phyloP scores from a whole-genome alignment of 306 rosid genomes.

The Trifolium dubium region DNA sequence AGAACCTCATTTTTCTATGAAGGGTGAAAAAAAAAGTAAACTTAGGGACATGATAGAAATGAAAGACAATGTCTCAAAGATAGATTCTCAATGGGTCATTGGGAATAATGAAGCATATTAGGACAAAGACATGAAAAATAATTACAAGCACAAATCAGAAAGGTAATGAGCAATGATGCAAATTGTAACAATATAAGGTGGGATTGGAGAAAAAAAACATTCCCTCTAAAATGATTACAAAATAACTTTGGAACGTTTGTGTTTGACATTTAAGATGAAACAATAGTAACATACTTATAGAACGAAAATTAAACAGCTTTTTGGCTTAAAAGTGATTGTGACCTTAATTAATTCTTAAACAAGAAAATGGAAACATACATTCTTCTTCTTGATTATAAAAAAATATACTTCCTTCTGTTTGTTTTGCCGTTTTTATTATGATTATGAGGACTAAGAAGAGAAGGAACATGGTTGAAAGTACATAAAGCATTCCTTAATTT shows the following conservation, averaged over 20 bases:
- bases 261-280: slow-evolving; percentile 43
- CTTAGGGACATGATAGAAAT: slow-evolving; percentile 30
- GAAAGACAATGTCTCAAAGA: slow-evolving; percentile 24
- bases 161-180: slow-evolving; percentile 25
- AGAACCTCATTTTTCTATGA: no score
- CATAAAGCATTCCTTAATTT: slow-evolving; percentile 59
- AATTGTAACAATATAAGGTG: slow-evolving; percentile 23
- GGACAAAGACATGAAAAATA: slow-evolving; percentile 23
- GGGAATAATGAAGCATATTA: slow-evolving; percentile 49
- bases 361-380: slow-evolving; percentile 32
- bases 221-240: slow-evolving; percentile 42
- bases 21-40: no score
- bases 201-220: slow-evolving; percentile 21
- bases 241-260: slow-evolving; percentile 40
- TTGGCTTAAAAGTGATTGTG: slow-evolving; percentile 47
- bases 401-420: not conserved
- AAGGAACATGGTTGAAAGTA: slow-evolving; percentile 46
- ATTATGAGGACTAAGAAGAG: slow-evolving; percentile 5
- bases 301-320: slow-evolving; percentile 23
- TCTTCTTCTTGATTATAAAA: no score
- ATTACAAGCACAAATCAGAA: slow-evolving; percentile 42
- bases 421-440: not conserved
- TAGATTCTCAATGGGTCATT: slow-evolving; percentile 43
- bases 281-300: no score
- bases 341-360: slow-evolving; percentile 28